Evolutionary conservation across 768 basidiomycete species (phyloP), one percentile per base, ranked within the genome.

Genomic region (Lepiota subincarnata): DNA sequence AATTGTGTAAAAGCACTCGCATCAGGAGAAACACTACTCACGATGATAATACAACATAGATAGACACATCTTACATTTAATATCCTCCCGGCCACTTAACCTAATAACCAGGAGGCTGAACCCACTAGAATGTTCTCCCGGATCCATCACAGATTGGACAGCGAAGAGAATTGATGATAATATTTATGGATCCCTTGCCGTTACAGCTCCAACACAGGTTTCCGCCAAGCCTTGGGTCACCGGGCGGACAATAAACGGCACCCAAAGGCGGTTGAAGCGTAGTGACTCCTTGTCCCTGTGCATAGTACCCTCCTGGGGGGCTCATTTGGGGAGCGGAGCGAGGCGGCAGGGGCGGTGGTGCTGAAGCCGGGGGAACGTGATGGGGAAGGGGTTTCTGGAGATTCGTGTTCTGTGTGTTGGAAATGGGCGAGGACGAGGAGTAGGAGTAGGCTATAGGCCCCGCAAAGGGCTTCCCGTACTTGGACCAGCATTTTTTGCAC

Each of bases 401-500:
- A 37, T 26, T 43, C 34, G 24, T 49, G 35, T 53, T 55, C 34
- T 48, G 49, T 37, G 34, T 51, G 52, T 59, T 35, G 55, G 56
- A 35, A 42, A 50, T 39, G 34, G 53, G 12, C 50, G 59, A 13
- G 57, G 66, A 42, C 52, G 64, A 14, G 55, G 57, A 57, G 50
- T 48, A 79, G 10, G 75, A 76, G 60, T 82, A 84, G 0, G 75
- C 71, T 13, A 90, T 67, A 4, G 86, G 78, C 2, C 86, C 86
- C 0, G 72, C 62, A 66, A 83, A 92, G 0, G 77, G 72, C 58
- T 78, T 82, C 0, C 76, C 75, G 66, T 85, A 84, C 59, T 82
- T 84, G 5, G 75, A 69, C 90, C 89, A 92, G 70, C 91, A 92
- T 52, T 78, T 79, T 54, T 74, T 72, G 62, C 90, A 91, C 5